Percentiles rank a stretch among this genome's conserved stretches.
phyloP scores from a whole-genome alignment of 148 eudicot genomes.

The Nepenthes gracilis region DNA sequence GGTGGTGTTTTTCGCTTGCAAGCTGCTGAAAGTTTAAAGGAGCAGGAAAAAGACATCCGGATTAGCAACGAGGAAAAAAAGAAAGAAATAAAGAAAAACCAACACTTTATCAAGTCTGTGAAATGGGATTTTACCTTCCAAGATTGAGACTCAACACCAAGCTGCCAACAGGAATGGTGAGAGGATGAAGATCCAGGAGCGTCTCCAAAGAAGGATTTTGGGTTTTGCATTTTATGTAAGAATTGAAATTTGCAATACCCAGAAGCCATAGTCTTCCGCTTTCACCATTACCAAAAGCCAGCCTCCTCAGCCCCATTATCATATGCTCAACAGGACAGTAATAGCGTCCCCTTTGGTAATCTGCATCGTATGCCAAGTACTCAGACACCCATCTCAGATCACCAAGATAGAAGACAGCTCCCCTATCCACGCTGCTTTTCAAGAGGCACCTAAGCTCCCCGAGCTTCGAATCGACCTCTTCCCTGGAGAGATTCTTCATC shows the following conservation, averaged over 20 bases:
- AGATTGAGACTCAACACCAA: conserved; percentile 60
- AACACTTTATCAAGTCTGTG: no score
- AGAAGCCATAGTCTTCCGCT: conserved; percentile 54
- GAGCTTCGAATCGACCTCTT: conserved; percentile 54
- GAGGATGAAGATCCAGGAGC: conserved; percentile 68
- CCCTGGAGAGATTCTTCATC: conserved; percentile 36
- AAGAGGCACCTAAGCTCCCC: conserved; percentile 48
- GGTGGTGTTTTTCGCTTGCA: conserved; percentile 12
- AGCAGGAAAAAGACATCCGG: no score
- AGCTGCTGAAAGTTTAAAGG: no score
- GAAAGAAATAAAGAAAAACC: no score
- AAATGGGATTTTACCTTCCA: conserved; percentile 25
- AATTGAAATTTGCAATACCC: conserved; percentile 48
- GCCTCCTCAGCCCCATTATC: conserved; percentile 55
- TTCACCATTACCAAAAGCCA: conserved; percentile 31
- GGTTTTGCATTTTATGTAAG: conserved; percentile 46
- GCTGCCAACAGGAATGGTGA: conserved; percentile 41
- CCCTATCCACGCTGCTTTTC: conserved; percentile 46
- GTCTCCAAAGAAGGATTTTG: conserved; percentile 61
- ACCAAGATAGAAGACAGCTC: conserved; percentile 74
- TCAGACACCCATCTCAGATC: conserved; percentile 81
- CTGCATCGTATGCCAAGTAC: conserved; percentile 61
- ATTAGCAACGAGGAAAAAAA: no score
- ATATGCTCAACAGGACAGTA: conserved; percentile 53
- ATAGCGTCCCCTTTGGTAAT: conserved; percentile 28